Conservation (phyloP, 495 filamentous ascomycete species). For the Xylona heveae region DNA sequence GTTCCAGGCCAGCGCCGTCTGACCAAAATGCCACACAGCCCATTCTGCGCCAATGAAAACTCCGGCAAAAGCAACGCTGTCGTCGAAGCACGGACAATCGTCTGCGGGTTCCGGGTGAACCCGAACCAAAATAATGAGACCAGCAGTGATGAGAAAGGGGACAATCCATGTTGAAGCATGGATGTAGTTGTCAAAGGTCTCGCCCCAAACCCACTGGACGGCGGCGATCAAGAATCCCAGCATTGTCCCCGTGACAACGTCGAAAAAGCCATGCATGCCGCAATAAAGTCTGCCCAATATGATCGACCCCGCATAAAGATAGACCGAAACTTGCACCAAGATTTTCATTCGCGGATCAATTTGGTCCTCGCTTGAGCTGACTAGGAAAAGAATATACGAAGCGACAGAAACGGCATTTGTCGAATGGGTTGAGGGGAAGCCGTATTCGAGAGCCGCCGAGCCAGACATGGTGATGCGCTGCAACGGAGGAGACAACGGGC, state of each 20-base stretch:
- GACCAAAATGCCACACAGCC: slow-evolving; percentile 61
- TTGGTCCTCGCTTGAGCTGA: slow-evolving; percentile 22
- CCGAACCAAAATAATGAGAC: slow-evolving; percentile 55
- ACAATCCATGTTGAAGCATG: slow-evolving; percentile 30
- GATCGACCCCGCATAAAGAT: slow-evolving; percentile 77
- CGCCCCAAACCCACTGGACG: slow-evolving; percentile 49
- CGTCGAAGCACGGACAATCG: slow-evolving; percentile 94
- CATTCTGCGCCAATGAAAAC: slow-evolving; percentile 64
- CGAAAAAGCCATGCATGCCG: slow-evolving; percentile 95
- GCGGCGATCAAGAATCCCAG: slow-evolving; percentile 49
- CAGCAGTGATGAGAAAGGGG: slow-evolving; percentile 33
- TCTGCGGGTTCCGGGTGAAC: slow-evolving; percentile 92
- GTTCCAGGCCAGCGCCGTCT: slow-evolving; percentile 30
- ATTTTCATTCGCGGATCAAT: slow-evolving; percentile 23
- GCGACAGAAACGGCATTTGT: slow-evolving; percentile 93
- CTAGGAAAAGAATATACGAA: slow-evolving; percentile 55
- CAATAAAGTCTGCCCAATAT: slow-evolving; percentile 82
- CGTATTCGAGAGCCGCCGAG: slow-evolving; percentile 84
- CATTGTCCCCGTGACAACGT: slow-evolving; percentile 57
- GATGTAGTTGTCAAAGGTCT: slow-evolving; percentile 44
- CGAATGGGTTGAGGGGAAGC: slow-evolving; percentile 90
- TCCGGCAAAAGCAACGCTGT: slow-evolving; percentile 81
- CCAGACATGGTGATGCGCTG: slow-evolving; percentile 94
- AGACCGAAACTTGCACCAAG: slow-evolving; percentile 42
- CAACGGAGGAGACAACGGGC: slow-evolving; percentile 80